A percentile compares a stretch with the other conserved stretches of the same genome.
These are phyloP conservation scores for Carex parvula DNA, from an alignment of 176 grass and related monocot genomes.

Conservation along the genomic window DNA sequence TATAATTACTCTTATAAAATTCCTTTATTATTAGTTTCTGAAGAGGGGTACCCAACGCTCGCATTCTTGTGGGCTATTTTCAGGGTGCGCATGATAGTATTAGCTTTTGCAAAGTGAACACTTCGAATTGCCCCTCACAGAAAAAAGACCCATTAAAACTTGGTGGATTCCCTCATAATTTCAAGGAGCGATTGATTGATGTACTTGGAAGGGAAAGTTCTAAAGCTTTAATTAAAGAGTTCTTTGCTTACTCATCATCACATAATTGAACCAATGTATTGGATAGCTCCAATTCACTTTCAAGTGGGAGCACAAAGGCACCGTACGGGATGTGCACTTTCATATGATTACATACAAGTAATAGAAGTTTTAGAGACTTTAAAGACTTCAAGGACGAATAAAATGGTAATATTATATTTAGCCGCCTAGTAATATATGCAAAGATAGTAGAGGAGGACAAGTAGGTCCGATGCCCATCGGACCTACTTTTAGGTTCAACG, in stretches of 20 bases:
- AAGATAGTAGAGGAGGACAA: too few relatives aligned
- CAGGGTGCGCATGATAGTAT: not conserved
- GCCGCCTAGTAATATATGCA: too few relatives aligned
- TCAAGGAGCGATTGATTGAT: constrained; percentile 36
- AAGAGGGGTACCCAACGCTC: not conserved
- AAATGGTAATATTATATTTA: too few relatives aligned
- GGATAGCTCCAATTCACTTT: constrained; percentile 17
- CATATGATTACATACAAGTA: too few relatives aligned
- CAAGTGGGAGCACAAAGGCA: not conserved
- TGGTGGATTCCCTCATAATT: constrained; percentile 63
- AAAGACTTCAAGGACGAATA: too few relatives aligned
- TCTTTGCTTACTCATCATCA: constrained; percentile 4
- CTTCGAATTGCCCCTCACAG: not conserved
- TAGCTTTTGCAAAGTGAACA: not conserved
- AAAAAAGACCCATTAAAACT: not conserved
- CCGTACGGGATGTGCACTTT: not conserved
- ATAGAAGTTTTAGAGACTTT: too few relatives aligned
- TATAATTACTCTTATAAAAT: not conserved
- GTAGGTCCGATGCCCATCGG: too few relatives aligned
- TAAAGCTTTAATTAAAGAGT: constrained; percentile 37
- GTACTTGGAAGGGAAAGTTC: constrained; percentile 45
- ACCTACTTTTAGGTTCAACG: too few relatives aligned
- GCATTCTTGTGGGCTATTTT: not conserved
- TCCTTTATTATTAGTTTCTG: not conserved
- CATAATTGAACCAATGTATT: constrained; percentile 13